Conservation (phyloP, 2,329 filamentous ascomycete species). For the Trichoderma guizhouense region DNA sequence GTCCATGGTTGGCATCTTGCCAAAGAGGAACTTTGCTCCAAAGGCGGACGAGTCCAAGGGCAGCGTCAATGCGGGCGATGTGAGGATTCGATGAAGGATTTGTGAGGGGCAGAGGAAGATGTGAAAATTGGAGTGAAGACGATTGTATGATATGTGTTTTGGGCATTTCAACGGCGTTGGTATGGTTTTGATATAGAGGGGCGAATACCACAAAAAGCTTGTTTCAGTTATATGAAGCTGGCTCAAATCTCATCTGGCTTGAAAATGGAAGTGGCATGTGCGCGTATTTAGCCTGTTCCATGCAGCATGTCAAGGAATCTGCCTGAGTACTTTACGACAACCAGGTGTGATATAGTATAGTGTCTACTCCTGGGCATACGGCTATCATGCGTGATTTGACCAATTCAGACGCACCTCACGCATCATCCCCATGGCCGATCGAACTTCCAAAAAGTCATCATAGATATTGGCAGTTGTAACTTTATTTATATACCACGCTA, state of each 20-base stretch:
- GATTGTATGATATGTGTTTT: constrained; percentile 18
- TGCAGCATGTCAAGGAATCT: neutral
- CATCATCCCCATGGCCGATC: neutral
- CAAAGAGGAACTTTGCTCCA: constrained; percentile 38
- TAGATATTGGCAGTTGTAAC: neutral
- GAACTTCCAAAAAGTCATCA: neutral
- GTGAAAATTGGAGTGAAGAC: neutral
- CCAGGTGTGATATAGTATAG: too few relatives aligned
- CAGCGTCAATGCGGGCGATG: constrained; percentile 26
- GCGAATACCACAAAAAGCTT: neutral
- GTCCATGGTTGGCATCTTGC: constrained; percentile 62
- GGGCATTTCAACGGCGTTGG: constrained; percentile 18
- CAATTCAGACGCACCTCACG: neutral
- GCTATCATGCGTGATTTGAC: too few relatives aligned
- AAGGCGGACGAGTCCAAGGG: constrained; percentile 26
- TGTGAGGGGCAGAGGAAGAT: neutral
- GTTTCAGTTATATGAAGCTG: neutral
- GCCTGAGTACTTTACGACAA: too few relatives aligned
- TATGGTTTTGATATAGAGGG: constrained; percentile 6
- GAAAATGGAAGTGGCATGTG: neutral
- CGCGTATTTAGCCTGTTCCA: neutral
- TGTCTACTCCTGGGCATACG: too few relatives aligned
- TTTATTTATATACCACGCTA: neutral
- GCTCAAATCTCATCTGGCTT: neutral
- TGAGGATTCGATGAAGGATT: constrained; percentile 30